Evolutionary conservation across 495 filamentous ascomycete species (phyloP), one percentile per base, ranked within the genome.

Genomic region (Penicillium psychrofluorescens): DNA sequence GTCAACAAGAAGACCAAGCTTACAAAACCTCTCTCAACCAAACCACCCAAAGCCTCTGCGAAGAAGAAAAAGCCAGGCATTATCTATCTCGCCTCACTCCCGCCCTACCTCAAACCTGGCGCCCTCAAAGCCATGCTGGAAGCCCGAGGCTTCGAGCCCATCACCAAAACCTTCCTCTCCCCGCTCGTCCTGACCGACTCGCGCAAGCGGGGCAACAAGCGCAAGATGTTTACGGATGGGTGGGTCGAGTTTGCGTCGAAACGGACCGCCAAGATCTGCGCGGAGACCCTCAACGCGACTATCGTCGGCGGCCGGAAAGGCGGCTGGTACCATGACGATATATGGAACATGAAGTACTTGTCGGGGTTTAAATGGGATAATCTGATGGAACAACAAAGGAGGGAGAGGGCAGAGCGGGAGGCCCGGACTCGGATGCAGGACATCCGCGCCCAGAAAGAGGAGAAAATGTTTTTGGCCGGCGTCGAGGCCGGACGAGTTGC

Each of bases 91-190:
- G 94, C 88, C 4, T 85, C 90, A 35, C 76, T 95, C 15, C 92
- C 94, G 9, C 92, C 92, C 7, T 96, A 95, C 63, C 88, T 98
- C 76, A 95, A 92, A 55, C 94, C 94, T 11, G 70, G 72, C 36
- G 88, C 90, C 35, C 64, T 97, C 13, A 83, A 86, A 39, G 75
- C 78, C 7, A 77, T 95, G 11, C 76, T 98, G 29, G 77, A 86
- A 37, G 76, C 78, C 2, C 85, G 91, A 46, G 88, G 88, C 13
- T 72, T 74, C 41, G 49, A 40, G 0, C 76, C 78, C 13, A 85
- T 96, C 49, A 84, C 83, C 45, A 84, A 88, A 42, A 81, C 96
- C 11, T 98, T 95, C 65, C 78, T 97, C 0, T 76, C 88, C 0
- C 92, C 91, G 6, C 86, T 90, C 58, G 79, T 90, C 51, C 75